Base-by-base conservation (phyloP, 768 basidiomycete species). In the Calocera viscosa region DNA sequence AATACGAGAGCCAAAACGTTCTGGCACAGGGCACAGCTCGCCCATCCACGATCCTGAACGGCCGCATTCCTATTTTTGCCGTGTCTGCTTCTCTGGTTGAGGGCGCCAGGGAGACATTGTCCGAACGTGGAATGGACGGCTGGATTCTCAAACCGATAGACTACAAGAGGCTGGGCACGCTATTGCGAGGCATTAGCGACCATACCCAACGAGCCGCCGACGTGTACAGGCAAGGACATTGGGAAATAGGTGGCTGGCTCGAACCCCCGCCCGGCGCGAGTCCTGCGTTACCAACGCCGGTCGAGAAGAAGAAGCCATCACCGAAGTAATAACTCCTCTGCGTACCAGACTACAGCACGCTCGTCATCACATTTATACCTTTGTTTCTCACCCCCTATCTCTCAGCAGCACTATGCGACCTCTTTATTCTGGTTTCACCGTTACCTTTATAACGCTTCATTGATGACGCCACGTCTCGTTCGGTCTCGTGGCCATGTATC, bases 61-160 rank as follows among this genome's bases (percentile, higher is more conserved):
- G 83, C 0, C 82, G 87, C 12, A 83, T 91, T 49, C 89, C 89
- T 3, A 88, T 91, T 64, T 86, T 93, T 68, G 90, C 88, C 32
- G 89, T 93, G 17, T 89, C 88, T 1, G 89, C 89, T 0, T 89
- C 88, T 14, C 77, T 91, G 10, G 73, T 76, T 39, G 86, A 87
- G 70, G 75, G 75, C 19, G 84, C 88, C 71, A 80, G 83, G 2
- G 75, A 79, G 0, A 81, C 86, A 65, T 75, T 90, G 64, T 74
- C 77, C 8, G 73, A 77, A 14, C 75, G 79, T 53, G 85, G 89
- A 41, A 82, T 90, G 73, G 88, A 90, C 72, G 90, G 90, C 2
- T 93, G 89, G 89, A 83, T 90, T 19, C 77, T 91, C 69, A 91
- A 91, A 75, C 91, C 90, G 0, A 85, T 91, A 70, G 86, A 90